phyloP scores from a whole-genome alignment of 257 asterid species.

The Petunia axillaris region DNA sequence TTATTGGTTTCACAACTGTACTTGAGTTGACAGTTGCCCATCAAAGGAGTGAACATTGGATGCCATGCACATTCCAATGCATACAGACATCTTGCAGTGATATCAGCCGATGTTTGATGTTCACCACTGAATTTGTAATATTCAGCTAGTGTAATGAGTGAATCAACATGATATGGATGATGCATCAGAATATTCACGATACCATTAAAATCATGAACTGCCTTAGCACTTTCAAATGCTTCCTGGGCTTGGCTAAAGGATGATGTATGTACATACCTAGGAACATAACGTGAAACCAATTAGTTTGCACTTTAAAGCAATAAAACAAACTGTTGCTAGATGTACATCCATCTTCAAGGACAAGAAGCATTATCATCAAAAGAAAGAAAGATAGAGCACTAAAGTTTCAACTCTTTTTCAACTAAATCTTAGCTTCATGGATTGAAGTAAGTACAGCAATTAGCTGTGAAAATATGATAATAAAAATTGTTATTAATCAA shows the following conservation, averaged over 20 bases:
- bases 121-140: slow-evolving; percentile 92
- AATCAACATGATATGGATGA: slow-evolving; percentile 91
- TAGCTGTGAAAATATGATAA: neutral
- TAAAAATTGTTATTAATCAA: neutral
- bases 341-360: neutral
- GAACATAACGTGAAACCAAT: slow-evolving; percentile 21
- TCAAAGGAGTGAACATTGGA: slow-evolving; percentile 72
- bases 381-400: neutral
- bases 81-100: slow-evolving; percentile 75
- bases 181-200: slow-evolving; percentile 69
- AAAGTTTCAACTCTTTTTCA: neutral
- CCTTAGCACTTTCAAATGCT: slow-evolving; percentile 89
- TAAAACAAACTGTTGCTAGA: neutral
- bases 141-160: slow-evolving; percentile 81
- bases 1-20: slow-evolving; percentile 74
- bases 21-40: slow-evolving; percentile 65
- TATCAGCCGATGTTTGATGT: slow-evolving; percentile 89
- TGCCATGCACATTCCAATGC: slow-evolving; percentile 97
- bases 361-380: neutral
- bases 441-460: neutral
- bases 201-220: slow-evolving; percentile 83
- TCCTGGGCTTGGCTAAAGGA: slow-evolving; percentile 84
- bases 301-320: slow-evolving; percentile 2
- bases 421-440: neutral
- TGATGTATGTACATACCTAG: slow-evolving; percentile 71